phyloP scores from a whole-genome alignment of 2,329 filamentous ascomycete genomes.

The Cucurbitaria berberidis region DNA sequence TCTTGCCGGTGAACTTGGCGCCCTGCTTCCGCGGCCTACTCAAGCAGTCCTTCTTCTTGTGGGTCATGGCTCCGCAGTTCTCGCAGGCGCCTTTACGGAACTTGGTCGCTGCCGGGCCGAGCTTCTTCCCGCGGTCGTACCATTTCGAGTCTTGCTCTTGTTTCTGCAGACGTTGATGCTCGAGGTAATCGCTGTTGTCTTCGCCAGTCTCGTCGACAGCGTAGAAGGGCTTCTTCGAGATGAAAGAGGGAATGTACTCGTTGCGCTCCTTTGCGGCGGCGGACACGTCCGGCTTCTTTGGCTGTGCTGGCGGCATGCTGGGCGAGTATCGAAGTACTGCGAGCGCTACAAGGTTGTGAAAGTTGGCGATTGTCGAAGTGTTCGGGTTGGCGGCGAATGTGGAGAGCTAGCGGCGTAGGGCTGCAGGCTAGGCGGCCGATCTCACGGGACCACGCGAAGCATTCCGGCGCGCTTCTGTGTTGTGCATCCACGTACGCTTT shows the following conservation, averaged over 20 bases:
- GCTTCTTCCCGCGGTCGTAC: constrained; percentile 89
- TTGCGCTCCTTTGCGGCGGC: constrained; percentile 83
- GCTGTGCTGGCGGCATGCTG: constrained; percentile 56
- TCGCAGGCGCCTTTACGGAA: constrained; percentile 98
- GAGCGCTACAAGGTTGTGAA: not conserved
- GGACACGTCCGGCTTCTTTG: constrained; percentile 59
- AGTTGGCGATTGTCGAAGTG: constrained; percentile 6
- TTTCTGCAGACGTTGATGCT: constrained; percentile 88
- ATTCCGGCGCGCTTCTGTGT: constrained; percentile 19
- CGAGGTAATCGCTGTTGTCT: constrained; percentile 80
- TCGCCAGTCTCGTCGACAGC: constrained; percentile 75
- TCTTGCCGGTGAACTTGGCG: constrained; percentile 87
- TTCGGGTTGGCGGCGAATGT: constrained; percentile 21
- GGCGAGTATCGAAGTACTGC: constrained; percentile 2
- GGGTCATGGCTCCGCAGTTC: constrained; percentile 96
- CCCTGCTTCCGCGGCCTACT: constrained; percentile 86
- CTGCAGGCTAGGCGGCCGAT: constrained; percentile 29
- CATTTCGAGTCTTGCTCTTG: constrained; percentile 76
- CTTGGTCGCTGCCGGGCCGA: constrained; percentile 88
- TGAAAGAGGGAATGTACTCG: constrained; percentile 97
- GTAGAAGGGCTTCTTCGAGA: constrained; percentile 97
- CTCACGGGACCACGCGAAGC: constrained; percentile 33
- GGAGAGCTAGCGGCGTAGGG: constrained; percentile 37
- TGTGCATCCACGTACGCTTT: constrained; percentile 15
- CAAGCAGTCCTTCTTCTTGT: constrained; percentile 93